phyloP scores from a whole-genome alignment of 2,329 filamentous ascomycete genomes.

The Claviceps quebecensis region DNA sequence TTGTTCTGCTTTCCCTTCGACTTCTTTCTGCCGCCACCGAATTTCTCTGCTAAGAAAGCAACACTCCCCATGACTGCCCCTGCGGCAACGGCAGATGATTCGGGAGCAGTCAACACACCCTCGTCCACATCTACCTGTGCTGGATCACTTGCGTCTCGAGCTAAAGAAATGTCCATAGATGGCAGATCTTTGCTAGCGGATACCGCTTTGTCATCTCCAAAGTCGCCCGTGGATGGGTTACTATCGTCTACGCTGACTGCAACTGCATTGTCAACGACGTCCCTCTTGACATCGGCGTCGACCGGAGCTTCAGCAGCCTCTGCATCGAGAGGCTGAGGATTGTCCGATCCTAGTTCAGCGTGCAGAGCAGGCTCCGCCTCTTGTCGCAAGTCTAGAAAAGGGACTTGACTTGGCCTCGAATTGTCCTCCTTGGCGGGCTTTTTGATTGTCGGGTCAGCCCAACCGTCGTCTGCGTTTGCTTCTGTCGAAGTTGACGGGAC shows the following conservation, averaged over 20 bases:
- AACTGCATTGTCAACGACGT: not conserved
- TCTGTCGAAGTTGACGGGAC: constrained; percentile 12
- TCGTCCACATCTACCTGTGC: not conserved
- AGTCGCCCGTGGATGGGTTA: not conserved
- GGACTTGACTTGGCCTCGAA: constrained; percentile 12
- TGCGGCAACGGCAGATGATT: constrained; percentile 13
- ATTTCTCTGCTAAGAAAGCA: constrained; percentile 21
- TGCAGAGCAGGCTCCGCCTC: not conserved
- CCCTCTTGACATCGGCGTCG: constrained; percentile 1
- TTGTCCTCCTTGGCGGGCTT: constrained; percentile 17
- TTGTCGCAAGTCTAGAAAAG: constrained; percentile 1
- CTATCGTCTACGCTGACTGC: not conserved
- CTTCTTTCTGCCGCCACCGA: constrained; percentile 16
- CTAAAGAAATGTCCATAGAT: not conserved
- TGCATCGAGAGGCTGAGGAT: not conserved
- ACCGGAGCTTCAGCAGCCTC: not conserved
- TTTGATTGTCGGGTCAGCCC: constrained; percentile 6
- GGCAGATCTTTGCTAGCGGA: not conserved
- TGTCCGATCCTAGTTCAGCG: not conserved
- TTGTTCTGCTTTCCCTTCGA: constrained; percentile 17
- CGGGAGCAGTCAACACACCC: constrained; percentile 9
- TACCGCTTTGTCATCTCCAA: not conserved
- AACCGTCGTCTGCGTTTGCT: constrained; percentile 6
- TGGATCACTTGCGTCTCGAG: not conserved
- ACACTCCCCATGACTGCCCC: constrained; percentile 15